Conservation (phyloP, 1,139 yeast genomes). For the Geotrichum reessii region DNA sequence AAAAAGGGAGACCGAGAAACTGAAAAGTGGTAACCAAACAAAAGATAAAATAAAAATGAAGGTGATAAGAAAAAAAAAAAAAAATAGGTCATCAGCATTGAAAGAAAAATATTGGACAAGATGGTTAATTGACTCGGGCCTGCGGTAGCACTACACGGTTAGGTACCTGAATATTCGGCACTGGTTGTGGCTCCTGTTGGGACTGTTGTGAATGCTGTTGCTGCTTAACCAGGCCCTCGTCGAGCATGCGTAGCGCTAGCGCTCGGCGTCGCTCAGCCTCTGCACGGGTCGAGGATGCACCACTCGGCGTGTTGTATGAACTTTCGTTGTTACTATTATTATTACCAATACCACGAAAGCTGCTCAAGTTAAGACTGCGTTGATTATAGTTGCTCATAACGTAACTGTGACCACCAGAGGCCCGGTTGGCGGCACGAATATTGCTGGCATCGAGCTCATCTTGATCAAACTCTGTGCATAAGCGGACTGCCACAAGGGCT, state of each 20-base stretch:
- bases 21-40: neutral
- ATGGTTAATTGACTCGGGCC: slow-evolving; percentile 9
- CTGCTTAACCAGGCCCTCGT: slow-evolving; percentile 26
- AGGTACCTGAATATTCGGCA: slow-evolving; percentile 11
- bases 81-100: neutral
- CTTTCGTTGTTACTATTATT: neutral
- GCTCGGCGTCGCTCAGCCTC: slow-evolving; percentile 85
- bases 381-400: slow-evolving; percentile 14
- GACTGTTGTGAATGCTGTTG: neutral
- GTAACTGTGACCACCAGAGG: slow-evolving; percentile 15
- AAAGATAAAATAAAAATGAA: neutral
- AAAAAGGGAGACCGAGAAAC: neutral
- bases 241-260: slow-evolving; percentile 75
- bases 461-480: slow-evolving; percentile 63
- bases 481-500: slow-evolving; percentile 45
- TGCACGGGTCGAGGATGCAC: slow-evolving; percentile 21
- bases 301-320: neutral
- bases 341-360: neutral
- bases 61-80: neutral
- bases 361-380: slow-evolving; percentile 3
- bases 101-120: neutral
- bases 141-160: slow-evolving; percentile 16
- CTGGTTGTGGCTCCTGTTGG: neutral
- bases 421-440: slow-evolving; percentile 45
- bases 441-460: slow-evolving; percentile 71